Conservation (phyloP, 2,329 filamentous ascomycete species). For the Xylariaceae sp. region DNA sequence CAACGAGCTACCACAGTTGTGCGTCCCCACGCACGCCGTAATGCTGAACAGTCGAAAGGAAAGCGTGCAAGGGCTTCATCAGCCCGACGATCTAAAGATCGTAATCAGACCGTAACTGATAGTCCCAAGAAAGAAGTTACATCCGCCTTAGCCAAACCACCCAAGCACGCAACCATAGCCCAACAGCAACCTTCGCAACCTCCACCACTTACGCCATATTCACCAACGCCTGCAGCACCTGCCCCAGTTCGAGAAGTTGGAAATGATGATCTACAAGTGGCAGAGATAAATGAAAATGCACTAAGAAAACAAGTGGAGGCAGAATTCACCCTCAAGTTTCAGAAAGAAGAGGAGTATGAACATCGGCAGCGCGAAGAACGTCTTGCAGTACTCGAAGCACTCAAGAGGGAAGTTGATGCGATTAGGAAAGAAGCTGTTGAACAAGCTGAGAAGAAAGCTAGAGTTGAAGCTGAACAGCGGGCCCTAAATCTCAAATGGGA, state of each 20-base stretch:
- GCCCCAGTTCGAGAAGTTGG: background rate
- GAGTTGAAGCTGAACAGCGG: slow-evolving; percentile 9
- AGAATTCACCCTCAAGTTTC: slow-evolving; percentile 7
- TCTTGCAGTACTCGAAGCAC: slow-evolving; percentile 7
- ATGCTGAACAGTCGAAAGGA: background rate
- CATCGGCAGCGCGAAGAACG: slow-evolving; percentile 8
- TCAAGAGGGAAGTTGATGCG: slow-evolving; percentile 12
- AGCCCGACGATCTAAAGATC: background rate
- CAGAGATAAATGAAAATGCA: background rate
- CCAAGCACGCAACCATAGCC: no score
- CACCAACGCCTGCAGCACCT: background rate
- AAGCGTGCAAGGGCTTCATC: background rate
- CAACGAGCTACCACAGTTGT: background rate
- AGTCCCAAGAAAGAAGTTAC: no score
- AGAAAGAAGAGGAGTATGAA: slow-evolving; percentile 5
- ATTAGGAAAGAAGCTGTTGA: slow-evolving; percentile 11
- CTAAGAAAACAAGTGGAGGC: slow-evolving; percentile 11
- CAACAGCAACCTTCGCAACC: no score
- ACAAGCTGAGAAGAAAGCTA: slow-evolving; percentile 9
- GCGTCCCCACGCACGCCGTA: background rate
- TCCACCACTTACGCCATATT: no score
- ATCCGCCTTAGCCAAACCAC: no score
- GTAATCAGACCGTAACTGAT: no score
- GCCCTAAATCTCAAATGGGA: slow-evolving; percentile 5
- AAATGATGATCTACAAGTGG: background rate